Percentiles rank a stretch among this genome's conserved stretches.
These are phyloP conservation scores for Rhizopogon roseolus DNA, from an alignment of 768 basidiomycete species.

Conservation along the genomic window DNA sequence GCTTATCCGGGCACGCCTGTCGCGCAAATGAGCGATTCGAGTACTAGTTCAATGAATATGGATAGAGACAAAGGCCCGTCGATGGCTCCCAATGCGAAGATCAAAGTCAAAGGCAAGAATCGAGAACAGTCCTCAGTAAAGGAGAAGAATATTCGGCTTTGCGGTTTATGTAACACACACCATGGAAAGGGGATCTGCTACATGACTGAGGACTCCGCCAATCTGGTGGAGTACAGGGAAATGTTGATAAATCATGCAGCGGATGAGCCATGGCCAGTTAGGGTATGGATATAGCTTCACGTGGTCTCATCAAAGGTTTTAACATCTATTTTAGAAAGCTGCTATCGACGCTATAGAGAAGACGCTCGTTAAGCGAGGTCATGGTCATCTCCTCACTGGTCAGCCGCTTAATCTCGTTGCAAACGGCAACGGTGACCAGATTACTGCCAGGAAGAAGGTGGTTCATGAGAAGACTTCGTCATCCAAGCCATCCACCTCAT, in stretches of 20 bases:
- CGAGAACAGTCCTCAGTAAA: neutral
- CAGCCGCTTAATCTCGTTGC: slow-evolving; percentile 60
- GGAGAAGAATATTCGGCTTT: slow-evolving; percentile 23
- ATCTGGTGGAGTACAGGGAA: slow-evolving; percentile 64
- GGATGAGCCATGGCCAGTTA: slow-evolving; percentile 60
- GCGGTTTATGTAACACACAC: slow-evolving; percentile 56
- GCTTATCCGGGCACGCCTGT: slow-evolving; percentile 25
- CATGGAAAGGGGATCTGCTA: slow-evolving; percentile 51
- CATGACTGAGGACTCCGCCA: slow-evolving; percentile 63
- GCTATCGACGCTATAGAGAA: slow-evolving; percentile 72
- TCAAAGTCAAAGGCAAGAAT: slow-evolving; percentile 5
- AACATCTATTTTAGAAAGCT: slow-evolving; percentile 37
- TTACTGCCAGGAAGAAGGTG: neutral
- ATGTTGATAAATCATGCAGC: slow-evolving; percentile 60
- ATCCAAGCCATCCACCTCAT: slow-evolving; percentile 1
- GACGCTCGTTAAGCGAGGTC: slow-evolving; percentile 50
- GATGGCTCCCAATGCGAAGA: neutral
- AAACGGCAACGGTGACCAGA: slow-evolving; percentile 12
- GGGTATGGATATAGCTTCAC: slow-evolving; percentile 37
- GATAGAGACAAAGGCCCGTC: slow-evolving; percentile 2
- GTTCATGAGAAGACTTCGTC: neutral
- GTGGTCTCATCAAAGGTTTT: slow-evolving; percentile 7
- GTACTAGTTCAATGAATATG: slow-evolving; percentile 19
- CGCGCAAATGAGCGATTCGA: slow-evolving; percentile 19
- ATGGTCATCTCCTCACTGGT: slow-evolving; percentile 49